These are phyloP conservation scores for Chenopodium suecicum DNA, from an alignment of 148 eudicot genomes.

Conservation along the genomic window DNA sequence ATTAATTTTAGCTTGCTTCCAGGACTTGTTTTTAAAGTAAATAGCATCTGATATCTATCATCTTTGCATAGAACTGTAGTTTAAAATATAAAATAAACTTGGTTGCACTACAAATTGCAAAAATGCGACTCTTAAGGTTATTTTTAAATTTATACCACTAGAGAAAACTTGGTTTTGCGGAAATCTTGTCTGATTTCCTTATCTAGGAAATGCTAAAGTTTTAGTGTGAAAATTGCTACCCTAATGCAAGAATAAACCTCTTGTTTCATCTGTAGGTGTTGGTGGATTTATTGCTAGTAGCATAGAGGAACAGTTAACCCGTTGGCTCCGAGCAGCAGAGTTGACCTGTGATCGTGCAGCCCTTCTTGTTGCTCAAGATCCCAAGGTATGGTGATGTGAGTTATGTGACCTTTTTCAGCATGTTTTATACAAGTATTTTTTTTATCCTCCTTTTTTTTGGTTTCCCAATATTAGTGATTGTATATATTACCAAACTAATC, in stretches of 20 bases:
- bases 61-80: background rate
- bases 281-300: slow-evolving; percentile 86
- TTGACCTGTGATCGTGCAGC: slow-evolving; percentile 99
- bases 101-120: background rate
- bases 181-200: background rate
- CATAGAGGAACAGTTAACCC: slow-evolving; percentile 82
- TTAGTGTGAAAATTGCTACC: background rate
- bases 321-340: slow-evolving; percentile 98
- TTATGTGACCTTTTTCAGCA: background rate
- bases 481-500: slow-evolving; percentile 9
- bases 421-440: background rate
- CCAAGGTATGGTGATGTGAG: slow-evolving; percentile 56
- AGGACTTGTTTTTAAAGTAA: background rate
- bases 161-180: background rate
- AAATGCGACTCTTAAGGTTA: background rate
- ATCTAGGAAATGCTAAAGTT: background rate
- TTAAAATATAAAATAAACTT: background rate
- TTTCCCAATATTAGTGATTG: background rate
- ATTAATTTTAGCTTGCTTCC: background rate
- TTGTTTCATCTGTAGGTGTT: slow-evolving; percentile 46
- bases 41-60: background rate
- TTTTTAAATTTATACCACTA: background rate
- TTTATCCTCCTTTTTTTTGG: background rate
- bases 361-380: slow-evolving; percentile 97
- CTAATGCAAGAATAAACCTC: slow-evolving; percentile 5